Percentiles rank a stretch among this genome's conserved stretches.
phyloP scores from a whole-genome alignment of 1,139 yeast genomes.

The Meyerozyma sp. region DNA sequence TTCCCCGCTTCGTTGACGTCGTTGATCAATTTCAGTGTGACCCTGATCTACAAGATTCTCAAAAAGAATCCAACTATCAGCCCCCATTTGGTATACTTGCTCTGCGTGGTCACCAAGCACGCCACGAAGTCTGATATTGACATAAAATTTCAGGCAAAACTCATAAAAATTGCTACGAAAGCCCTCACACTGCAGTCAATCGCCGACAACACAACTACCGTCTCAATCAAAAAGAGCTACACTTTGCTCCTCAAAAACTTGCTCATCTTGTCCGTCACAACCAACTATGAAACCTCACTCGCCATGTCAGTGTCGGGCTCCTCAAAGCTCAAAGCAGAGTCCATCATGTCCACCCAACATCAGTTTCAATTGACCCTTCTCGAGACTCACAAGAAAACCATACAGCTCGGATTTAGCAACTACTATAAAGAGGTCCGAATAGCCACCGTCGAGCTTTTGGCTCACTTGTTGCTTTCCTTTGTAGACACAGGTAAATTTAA shows the following conservation, averaged over 20 bases:
- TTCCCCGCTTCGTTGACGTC: slow-evolving; percentile 36
- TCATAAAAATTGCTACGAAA: slow-evolving; percentile 29
- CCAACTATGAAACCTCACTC: slow-evolving; percentile 35
- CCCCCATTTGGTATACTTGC: slow-evolving; percentile 26
- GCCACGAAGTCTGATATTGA: slow-evolving; percentile 38
- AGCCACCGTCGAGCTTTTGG: slow-evolving; percentile 33
- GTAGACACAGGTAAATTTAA: slow-evolving; percentile 37
- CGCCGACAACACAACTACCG: slow-evolving; percentile 14
- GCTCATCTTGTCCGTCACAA: slow-evolving; percentile 26
- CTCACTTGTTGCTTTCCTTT: slow-evolving; percentile 31
- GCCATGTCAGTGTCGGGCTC: slow-evolving; percentile 31
- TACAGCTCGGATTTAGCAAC: slow-evolving; percentile 28
- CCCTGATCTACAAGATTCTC: slow-evolving; percentile 35
- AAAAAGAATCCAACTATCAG: slow-evolving; percentile 27
- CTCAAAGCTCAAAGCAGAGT: slow-evolving; percentile 39
- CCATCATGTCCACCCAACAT: slow-evolving; percentile 38
- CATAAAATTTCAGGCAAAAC: slow-evolving; percentile 35
- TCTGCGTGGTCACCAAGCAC: slow-evolving; percentile 29
- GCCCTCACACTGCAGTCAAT: slow-evolving; percentile 13
- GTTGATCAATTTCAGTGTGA: slow-evolving; percentile 29
- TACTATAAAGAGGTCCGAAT: slow-evolving; percentile 31
- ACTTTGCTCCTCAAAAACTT: slow-evolving; percentile 29
- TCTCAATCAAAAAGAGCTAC: slow-evolving; percentile 30
- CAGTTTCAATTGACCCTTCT: slow-evolving; percentile 30
- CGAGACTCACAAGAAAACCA: slow-evolving; percentile 24